A percentile compares a stretch with the other conserved stretches of the same genome.
Evolutionary conservation across 176 grass and related monocot species (phyloP).

Genomic region (Rhynchospora pubera): DNA sequence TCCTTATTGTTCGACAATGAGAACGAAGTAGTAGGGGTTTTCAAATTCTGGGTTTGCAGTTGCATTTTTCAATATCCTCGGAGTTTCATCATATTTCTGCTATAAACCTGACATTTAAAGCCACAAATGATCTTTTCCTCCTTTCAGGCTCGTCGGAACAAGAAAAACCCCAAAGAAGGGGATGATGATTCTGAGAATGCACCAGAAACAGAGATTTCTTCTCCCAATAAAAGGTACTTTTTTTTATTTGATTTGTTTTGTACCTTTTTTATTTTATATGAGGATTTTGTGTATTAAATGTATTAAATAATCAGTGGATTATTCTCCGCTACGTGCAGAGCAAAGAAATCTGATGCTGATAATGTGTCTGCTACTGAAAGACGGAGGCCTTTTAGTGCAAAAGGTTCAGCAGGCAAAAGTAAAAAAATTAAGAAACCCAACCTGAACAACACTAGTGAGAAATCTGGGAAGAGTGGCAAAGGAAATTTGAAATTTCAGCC

Average conservation of each 20-base stretch:
- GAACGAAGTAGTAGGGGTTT: background rate
- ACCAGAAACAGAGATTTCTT: constrained; percentile 8
- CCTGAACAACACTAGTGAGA: background rate
- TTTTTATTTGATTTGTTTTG: background rate
- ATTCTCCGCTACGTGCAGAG: constrained; percentile 7
- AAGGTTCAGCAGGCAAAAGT: constrained; percentile 7
- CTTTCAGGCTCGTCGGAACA: constrained; percentile 34
- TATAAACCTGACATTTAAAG: background rate
- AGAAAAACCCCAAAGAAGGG: constrained; percentile 23
- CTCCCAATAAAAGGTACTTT: constrained; percentile 19
- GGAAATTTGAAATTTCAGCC: constrained; percentile 8
- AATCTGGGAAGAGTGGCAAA: constrained; percentile 6
- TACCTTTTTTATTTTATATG: background rate
- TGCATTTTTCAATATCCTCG: background rate
- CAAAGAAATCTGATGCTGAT: constrained; percentile 18
- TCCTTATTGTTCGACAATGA: background rate
- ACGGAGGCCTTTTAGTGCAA: background rate
- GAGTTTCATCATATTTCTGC: background rate
- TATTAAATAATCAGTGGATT: background rate
- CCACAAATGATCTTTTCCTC: background rate
- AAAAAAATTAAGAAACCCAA: constrained; percentile 8
- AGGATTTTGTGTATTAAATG: background rate
- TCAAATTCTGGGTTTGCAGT: background rate
- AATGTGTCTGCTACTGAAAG: constrained; percentile 13
- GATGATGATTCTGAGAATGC: constrained; percentile 17